Evolutionary conservation across 768 basidiomycete species (phyloP).

Genomic region (Austroboletus eburneus): DNA sequence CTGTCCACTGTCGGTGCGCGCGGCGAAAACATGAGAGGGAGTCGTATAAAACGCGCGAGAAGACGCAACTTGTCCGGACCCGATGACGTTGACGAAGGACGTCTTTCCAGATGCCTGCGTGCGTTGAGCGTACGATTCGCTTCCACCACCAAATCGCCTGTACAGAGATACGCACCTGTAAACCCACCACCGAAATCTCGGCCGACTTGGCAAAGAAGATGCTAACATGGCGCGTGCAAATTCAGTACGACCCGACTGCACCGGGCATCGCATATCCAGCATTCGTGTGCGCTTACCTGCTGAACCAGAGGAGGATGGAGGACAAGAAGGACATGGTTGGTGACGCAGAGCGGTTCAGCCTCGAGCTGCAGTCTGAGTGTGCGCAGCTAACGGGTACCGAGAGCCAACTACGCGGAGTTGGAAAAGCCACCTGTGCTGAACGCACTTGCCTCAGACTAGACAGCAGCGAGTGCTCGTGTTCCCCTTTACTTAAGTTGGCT

Average conservation of each 20-base stretch:
- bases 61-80: slow-evolving; percentile 61
- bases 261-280: background rate
- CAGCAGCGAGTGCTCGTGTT: too few species aligned
- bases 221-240: too few species aligned
- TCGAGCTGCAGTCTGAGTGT: background rate
- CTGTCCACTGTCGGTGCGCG: slow-evolving; percentile 64
- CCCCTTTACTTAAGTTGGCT: too few species aligned
- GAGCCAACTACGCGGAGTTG: slow-evolving; percentile 14
- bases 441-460: too few species aligned
- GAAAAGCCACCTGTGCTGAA: too few species aligned
- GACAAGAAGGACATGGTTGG: slow-evolving; percentile 45
- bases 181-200: slow-evolving; percentile 87
- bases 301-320: slow-evolving; percentile 55
- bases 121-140: background rate
- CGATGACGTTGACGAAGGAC: slow-evolving; percentile 88
- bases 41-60: background rate
- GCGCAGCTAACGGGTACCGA: too few species aligned
- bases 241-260: too few species aligned
- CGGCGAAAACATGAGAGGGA: too few species aligned
- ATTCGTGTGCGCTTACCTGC: slow-evolving; percentile 33
- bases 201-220: slow-evolving; percentile 86
- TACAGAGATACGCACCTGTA: slow-evolving; percentile 52
- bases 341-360: background rate
- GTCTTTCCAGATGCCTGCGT: slow-evolving; percentile 89
- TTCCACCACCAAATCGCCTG: background rate